Evolutionary conservation across 768 basidiomycete species (phyloP).

Genomic region (Mycena crocata): DNA sequence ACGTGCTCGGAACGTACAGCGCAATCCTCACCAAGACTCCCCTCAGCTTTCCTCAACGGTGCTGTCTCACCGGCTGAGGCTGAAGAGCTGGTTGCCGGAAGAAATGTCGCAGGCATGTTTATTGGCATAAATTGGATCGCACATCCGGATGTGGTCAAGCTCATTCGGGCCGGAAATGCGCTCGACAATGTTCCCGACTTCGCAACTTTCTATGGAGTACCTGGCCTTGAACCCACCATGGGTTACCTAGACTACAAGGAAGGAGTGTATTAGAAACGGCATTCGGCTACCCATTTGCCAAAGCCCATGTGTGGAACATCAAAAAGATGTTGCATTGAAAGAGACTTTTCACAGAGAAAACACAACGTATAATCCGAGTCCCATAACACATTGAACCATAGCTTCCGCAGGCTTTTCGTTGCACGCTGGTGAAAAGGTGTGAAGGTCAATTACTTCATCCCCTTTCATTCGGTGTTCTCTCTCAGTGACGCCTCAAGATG

Average conservation of each 20-base stretch:
- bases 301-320: no score
- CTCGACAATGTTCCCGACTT: slow-evolving; percentile 47
- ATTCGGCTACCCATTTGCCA: no score
- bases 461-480: no score
- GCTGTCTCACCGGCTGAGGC: slow-evolving; percentile 52
- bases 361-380: no score
- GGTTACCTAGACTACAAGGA: slow-evolving; percentile 52
- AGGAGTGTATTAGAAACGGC: neutral
- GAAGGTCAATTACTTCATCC: no score
- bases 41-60: slow-evolving; percentile 51
- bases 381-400: no score
- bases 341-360: no score
- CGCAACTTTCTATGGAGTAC: slow-evolving; percentile 40
- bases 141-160: slow-evolving; percentile 54
- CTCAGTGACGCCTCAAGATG: no score
- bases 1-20: slow-evolving; percentile 52
- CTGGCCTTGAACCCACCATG: slow-evolving; percentile 36
- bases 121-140: slow-evolving; percentile 51
- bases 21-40: slow-evolving; percentile 50
- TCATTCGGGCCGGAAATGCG: slow-evolving; percentile 47
- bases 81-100: slow-evolving; percentile 43
- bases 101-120: slow-evolving; percentile 49
- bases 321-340: no score
- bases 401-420: no score
- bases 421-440: no score